Evolutionary conservation across 2,329 filamentous ascomycete species (phyloP).

Genomic region (Botrytis fragariae): DNA sequence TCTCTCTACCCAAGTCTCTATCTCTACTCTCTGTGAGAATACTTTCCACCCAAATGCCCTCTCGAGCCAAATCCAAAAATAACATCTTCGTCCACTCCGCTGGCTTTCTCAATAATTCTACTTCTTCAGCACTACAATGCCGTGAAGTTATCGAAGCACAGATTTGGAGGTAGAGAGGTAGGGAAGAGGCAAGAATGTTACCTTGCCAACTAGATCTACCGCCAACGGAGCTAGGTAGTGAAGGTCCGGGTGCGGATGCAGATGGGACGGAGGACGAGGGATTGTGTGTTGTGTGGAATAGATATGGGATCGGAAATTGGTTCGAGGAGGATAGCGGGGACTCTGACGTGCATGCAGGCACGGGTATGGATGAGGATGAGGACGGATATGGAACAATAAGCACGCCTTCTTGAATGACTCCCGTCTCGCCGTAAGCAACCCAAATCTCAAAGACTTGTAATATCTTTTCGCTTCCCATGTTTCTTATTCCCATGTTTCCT

Average conservation of each 20-base stretch:
- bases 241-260: not conserved
- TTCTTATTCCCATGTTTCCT: not conserved
- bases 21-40: not conserved
- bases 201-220: conserved; percentile 11
- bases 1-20: not conserved
- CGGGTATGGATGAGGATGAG: not conserved
- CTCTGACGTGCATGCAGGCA: not conserved
- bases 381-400: not conserved
- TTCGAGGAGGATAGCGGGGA: not conserved
- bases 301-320: not conserved
- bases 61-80: conserved; percentile 6
- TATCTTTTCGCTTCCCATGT: not conserved
- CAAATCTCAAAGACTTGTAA: conserved; percentile 11
- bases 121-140: not conserved
- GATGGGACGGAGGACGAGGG: not conserved
- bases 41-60: not conserved
- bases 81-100: conserved; percentile 9
- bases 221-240: not conserved
- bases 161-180: conserved; percentile 4
- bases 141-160: not conserved
- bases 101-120: not conserved
- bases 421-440: conserved; percentile 2
- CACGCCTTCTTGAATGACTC: conserved; percentile 5
- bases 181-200: conserved; percentile 6
- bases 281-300: not conserved